Evolutionary conservation across 805 yeast species (phyloP), one percentile per base, ranked within the genome.

Genomic region (Candida pseudofarinosa): DNA sequence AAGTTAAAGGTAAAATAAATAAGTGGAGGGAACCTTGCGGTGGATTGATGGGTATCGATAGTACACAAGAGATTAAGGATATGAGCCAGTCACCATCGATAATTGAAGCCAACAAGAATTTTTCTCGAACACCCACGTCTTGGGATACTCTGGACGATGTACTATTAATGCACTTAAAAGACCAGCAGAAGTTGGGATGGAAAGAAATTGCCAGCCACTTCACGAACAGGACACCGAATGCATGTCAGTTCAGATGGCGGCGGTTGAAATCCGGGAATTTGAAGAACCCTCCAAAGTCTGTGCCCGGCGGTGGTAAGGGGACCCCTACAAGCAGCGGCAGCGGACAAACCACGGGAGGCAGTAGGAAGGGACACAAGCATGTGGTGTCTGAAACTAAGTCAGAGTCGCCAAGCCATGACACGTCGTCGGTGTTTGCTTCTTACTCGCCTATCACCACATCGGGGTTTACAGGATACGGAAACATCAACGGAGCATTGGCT

Each of bases 121-220:
- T 54, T 44, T 54, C 65, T 38, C 53, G 74, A 30, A 70, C 76
- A 4, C 76, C 76, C 12, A 69, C 76, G 3, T 69, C 74, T 3
- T 71, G 76, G 76, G 76, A 71, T 49, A 70, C 75, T 14, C 73
- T 64, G 48, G 76, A 71, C 53, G 76, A 71, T 49, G 55, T 68
- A 33, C 62, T 71, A 28, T 56, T 71, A 35, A 68, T 70, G 74
- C 76, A 71, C 49, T 57, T 71, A 41, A 71, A 71, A 50, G 76
- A 71, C 54, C 63, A 54, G 42, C 75, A 71, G 53, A 70, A 71
- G 51, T 53, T 71, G 41, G 76, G 76, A 12, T 71, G 76, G 76
- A 71, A 71, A 52, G 76, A 70, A 42, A 69, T 71, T 37, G 74
- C 74, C 33, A 55, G 63, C 46, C 64, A 71, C 41, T 71, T 71